Base-by-base conservation (phyloP, 1,284 basidiomycete genomes). In the Leccinum griseonigrum region DNA sequence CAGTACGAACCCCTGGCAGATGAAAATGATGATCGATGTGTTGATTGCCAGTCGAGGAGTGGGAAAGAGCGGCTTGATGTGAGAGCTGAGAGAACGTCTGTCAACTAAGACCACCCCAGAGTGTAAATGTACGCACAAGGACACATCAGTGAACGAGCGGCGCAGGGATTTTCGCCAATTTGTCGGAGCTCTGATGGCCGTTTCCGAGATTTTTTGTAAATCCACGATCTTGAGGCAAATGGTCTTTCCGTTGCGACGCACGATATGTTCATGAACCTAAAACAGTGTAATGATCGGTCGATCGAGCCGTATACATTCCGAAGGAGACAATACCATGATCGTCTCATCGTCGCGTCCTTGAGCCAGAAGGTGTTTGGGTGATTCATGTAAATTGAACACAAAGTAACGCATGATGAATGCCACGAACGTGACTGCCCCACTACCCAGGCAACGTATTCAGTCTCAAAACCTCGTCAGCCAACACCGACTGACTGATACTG, bases 301-400 rank as follows among this genome's bases (percentile, higher is more conserved):
- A 57, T 36, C 3, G 32, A 51, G 11, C 7, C 29, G 3, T 43
- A n/a, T n/a, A 36, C n/a, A 6, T 43, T 3, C 6, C 29, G 5
- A n/a, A 18, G 1, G 6, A 50, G 38, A 55, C 14, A 6, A 38
- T 64, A 84, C 83, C 58, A 75, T 70, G 29, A 87, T 71, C 16
- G 85, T 85, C 56, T 85, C 84, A 62, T 78, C 76, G 67, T 87
- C 85, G 34, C 82, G 77, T 10, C 83, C 83, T 66, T 83, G 80
- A 1, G 79, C 82, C 50, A 84, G 72, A 22, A 86, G 75, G 69
- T 81, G 88, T 69, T 88, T 88, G 28, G 86, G 81, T 13, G 83
- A 85, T 69, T 88, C 86, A 56, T 74, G 71, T 22, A 88, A 75
- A 55, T 80, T 74, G 61, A 83, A 83, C 10, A 82, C 68, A 58